Conservation (phyloP, 768 basidiomycete species). For the Neoboletus brunneissimus region DNA sequence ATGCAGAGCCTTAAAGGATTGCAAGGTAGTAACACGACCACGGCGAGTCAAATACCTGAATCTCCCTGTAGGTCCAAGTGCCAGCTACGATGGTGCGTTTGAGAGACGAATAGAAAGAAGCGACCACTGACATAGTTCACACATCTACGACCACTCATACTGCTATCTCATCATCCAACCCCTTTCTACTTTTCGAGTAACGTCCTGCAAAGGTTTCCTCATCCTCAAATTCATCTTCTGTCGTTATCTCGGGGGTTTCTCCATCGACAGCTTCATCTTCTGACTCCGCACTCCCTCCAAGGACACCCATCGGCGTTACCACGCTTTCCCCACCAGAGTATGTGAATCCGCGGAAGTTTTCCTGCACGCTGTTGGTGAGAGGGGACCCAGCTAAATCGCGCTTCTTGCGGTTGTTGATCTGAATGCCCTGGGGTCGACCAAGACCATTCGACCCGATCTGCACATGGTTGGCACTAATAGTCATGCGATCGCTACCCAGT, state of each 20-base stretch:
- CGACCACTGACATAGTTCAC: constrained; percentile 10
- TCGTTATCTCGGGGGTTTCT: constrained; percentile 47
- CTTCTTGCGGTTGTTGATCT: constrained; percentile 50
- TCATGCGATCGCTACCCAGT: constrained; percentile 55
- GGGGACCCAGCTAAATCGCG: constrained; percentile 55
- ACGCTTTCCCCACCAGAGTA: constrained; percentile 76
- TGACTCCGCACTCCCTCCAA: constrained; percentile 29
- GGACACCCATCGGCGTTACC: constrained; percentile 41
- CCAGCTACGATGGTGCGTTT: constrained; percentile 6
- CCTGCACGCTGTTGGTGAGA: constrained; percentile 89
- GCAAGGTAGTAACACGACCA: constrained; percentile 7
- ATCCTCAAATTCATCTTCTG: constrained; percentile 79
- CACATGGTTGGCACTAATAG: constrained; percentile 8
- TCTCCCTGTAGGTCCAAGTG: constrained; percentile 23
- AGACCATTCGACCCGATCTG: constrained; percentile 21
- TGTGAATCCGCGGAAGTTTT: constrained; percentile 95
- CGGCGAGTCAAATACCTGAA: constrained; percentile 14
- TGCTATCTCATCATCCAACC: constrained; percentile 36
- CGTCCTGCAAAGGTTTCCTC: constrained; percentile 61
- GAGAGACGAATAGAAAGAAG: constrained; percentile 7
- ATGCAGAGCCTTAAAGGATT: constrained; percentile 1
- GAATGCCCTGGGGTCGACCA: constrained; percentile 38
- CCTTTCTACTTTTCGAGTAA: constrained; percentile 59
- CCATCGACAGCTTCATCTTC: constrained; percentile 48
- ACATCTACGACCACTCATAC: constrained; percentile 24